A percentile compares a stretch with the other conserved stretches of the same genome.
Conservation (phyloP, 495 filamentous ascomycete species). For the Podospora pseudocomata region DNA sequence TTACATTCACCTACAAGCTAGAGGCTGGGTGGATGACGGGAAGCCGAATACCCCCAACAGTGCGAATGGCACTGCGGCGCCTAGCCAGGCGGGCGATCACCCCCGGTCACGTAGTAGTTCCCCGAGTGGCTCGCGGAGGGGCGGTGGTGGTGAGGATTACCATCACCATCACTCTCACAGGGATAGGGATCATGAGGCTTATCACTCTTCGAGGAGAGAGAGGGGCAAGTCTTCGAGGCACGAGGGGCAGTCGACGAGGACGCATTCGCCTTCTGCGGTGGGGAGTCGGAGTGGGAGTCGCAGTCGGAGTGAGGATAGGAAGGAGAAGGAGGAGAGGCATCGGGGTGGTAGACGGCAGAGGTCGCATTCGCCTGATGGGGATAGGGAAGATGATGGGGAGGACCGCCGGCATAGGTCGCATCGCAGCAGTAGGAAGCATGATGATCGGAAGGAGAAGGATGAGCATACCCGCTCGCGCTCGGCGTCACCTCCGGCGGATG, state of each 20-base stretch:
- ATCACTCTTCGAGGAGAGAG: constrained; percentile 26
- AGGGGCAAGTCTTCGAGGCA: constrained; percentile 23
- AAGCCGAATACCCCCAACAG: constrained; percentile 35
- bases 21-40: constrained; percentile 43
- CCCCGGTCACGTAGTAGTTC: constrained; percentile 43
- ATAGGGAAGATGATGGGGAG: constrained; percentile 45
- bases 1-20: constrained; percentile 50
- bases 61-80: constrained; percentile 30
- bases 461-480: constrained; percentile 52
- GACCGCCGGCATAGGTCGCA: constrained; percentile 39
- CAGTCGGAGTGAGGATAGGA: constrained; percentile 47
- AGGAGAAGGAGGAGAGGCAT: constrained; percentile 47
- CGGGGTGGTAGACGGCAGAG: constrained; percentile 49
- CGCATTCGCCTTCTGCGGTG: constrained; percentile 12
- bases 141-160: constrained; percentile 14
- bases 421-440: constrained; percentile 47
- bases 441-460: constrained; percentile 37
- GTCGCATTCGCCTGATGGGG: constrained; percentile 42
- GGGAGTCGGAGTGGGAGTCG: constrained; percentile 33
- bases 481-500: constrained; percentile 27
- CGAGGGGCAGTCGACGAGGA: constrained; percentile 10
- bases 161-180: constrained; percentile 1
- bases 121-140: constrained; percentile 27
- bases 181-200: constrained; percentile 12
- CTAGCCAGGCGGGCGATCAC: constrained; percentile 33